phyloP scores from a whole-genome alignment of 2,329 filamentous ascomycete species.

The Lomentospora prolificans region DNA sequence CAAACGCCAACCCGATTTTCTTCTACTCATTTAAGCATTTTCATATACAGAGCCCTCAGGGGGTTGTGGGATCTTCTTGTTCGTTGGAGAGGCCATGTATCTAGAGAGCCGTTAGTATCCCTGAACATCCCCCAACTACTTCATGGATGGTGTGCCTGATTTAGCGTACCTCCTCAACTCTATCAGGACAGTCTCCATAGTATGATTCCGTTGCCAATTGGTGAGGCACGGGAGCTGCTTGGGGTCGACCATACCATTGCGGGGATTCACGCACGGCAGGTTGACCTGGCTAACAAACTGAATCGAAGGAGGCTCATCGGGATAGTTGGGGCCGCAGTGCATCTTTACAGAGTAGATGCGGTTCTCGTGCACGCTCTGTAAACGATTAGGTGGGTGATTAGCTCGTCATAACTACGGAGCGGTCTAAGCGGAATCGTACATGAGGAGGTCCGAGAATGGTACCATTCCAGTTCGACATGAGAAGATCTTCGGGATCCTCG shows the following conservation, averaged over 20 bases:
- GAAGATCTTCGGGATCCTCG: constrained; percentile 83
- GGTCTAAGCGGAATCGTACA: constrained; percentile 43
- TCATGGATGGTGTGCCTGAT: too few species aligned
- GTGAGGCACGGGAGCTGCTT: constrained; percentile 74
- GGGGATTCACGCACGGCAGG: constrained; percentile 81
- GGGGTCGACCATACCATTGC: constrained; percentile 75
- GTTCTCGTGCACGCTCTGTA: constrained; percentile 89
- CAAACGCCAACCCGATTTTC: background rate
- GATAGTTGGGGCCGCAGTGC: constrained; percentile 84
- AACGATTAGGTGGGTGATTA: background rate
- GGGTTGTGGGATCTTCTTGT: constrained; percentile 95
- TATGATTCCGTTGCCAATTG: constrained; percentile 87
- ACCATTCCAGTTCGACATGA: constrained; percentile 98
- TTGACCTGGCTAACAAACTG: constrained; percentile 93
- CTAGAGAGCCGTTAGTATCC: constrained; percentile 32
- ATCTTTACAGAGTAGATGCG: constrained; percentile 98
- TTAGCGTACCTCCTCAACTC: constrained; percentile 65
- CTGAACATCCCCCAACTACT: constrained; percentile 9
- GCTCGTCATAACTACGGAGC: background rate
- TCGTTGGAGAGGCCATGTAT: constrained; percentile 82
- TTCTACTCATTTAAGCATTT: background rate
- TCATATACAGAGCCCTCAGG: constrained; percentile 61
- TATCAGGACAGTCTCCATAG: constrained; percentile 88
- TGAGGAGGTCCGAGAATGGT: constrained; percentile 95
- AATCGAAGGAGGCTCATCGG: constrained; percentile 78